Evolutionary conservation across 257 asterid genomes (phyloP).

Genomic region (Nicotiana tomentosiformis): DNA sequence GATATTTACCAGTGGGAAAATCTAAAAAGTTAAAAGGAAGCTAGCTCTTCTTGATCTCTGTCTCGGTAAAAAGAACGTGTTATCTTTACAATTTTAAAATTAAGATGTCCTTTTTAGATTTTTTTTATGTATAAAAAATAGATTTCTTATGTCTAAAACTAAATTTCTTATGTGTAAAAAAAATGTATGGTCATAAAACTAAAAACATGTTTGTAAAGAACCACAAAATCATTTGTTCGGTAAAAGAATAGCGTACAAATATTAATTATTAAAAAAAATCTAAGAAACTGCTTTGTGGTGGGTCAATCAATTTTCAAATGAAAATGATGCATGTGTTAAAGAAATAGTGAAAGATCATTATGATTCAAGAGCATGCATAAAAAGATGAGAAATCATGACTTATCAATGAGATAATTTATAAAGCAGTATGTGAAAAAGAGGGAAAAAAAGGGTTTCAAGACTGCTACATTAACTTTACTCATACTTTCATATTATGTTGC

Average conservation of each 20-base stretch:
- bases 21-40: neutral
- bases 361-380: constrained; percentile 5
- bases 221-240: too few relatives aligned
- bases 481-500: neutral
- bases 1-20: neutral
- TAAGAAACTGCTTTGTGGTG: neutral
- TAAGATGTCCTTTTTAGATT: too few relatives aligned
- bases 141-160: too few relatives aligned
- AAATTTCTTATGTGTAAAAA: too few relatives aligned
- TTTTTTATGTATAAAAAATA: too few relatives aligned
- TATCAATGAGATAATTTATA: neutral
- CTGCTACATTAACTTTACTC: neutral
- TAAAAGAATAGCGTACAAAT: neutral
- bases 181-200: too few relatives aligned
- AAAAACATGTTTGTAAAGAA: too few relatives aligned
- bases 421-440: neutral
- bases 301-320: constrained; percentile 7
- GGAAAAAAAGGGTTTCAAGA: neutral
- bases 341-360: neutral
- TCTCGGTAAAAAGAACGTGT: neutral
- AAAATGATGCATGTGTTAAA: neutral
- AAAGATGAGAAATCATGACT: neutral
- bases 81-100: too few relatives aligned
- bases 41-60: neutral
- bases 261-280: neutral